A percentile compares a stretch with the other conserved stretches of the same genome.
These are phyloP conservation scores for Ocimum tenuiflorum DNA, from an alignment of 257 asterid genomes.

Conservation along the genomic window DNA sequence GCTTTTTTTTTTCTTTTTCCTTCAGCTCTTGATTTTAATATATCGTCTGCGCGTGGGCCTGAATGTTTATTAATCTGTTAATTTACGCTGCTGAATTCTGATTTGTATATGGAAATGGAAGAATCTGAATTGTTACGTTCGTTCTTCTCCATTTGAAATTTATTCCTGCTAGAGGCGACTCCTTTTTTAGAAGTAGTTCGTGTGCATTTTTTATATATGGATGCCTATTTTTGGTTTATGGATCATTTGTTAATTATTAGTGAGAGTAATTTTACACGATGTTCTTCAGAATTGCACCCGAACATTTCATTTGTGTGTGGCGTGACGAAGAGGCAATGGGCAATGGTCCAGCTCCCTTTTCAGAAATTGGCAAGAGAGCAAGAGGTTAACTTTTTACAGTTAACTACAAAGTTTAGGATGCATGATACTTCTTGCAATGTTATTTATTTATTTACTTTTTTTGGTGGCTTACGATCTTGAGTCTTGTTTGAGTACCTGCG, in stretches of 20 bases:
- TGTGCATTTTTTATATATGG: not conserved
- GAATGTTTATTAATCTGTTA: not conserved
- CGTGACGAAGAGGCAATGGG: conserved; percentile 31
- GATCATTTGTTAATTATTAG: not conserved
- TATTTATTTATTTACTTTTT: too few relatives aligned
- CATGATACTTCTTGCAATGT: not conserved
- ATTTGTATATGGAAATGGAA: not conserved
- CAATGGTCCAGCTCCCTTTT: conserved; percentile 64
- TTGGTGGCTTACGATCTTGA: too few relatives aligned
- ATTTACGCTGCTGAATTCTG: not conserved
- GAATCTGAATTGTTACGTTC: not conserved
- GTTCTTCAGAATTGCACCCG: conserved; percentile 17
- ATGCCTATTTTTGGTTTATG: not conserved
- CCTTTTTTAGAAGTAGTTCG: not conserved
- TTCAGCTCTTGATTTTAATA: not conserved
- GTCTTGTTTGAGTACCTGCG: not conserved
- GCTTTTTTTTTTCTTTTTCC: conserved; percentile 1
- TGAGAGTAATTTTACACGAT: not conserved
- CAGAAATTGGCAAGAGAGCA: conserved; percentile 71
- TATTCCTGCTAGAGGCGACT: not conserved
- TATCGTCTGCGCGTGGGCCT: not conserved
- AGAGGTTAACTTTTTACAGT: conserved; percentile 40
- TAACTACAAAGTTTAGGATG: not conserved
- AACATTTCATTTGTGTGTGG: not conserved
- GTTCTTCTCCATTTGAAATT: not conserved